Evolutionary conservation across 2,329 filamentous ascomycete genomes (phyloP).

Genomic region (Zelopaecilomyces penicillatus): DNA sequence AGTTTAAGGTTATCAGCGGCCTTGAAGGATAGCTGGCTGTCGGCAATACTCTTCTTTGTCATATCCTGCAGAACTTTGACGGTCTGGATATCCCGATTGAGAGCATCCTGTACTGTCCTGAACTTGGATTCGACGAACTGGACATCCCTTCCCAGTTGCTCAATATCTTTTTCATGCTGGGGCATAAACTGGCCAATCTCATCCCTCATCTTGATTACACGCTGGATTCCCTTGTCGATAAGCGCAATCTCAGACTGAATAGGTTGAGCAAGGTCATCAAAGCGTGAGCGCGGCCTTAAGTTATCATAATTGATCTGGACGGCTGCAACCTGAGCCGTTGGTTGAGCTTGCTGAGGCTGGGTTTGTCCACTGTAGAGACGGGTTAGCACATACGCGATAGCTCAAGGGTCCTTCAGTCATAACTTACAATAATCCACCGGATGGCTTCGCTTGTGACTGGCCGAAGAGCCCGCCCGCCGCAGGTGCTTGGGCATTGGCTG

Average conservation of each 20-base stretch:
- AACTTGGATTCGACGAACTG: conserved; percentile 43
- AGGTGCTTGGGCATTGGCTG: conserved; percentile 12
- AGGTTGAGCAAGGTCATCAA: conserved; percentile 78
- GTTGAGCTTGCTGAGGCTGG: conserved; percentile 22
- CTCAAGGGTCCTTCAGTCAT: not conserved
- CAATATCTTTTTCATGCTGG: conserved; percentile 41
- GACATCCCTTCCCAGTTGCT: conserved; percentile 38
- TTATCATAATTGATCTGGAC: conserved; percentile 72
- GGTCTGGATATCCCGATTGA: conserved; percentile 50
- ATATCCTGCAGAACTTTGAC: conserved; percentile 55
- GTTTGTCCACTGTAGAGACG: conserved; percentile 18
- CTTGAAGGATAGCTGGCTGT: conserved; percentile 63
- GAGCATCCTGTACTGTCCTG: conserved; percentile 34
- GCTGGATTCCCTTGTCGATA: conserved; percentile 72
- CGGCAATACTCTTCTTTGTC: conserved; percentile 55
- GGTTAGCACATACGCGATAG: conserved; percentile 10
- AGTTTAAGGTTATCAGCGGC: conserved; percentile 68
- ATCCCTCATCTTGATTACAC: conserved; percentile 69
- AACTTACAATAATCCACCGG: conserved; percentile 25
- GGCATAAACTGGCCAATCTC: conserved; percentile 64
- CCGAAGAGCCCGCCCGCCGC: conserved; percentile 21
- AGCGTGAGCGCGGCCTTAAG: conserved; percentile 79
- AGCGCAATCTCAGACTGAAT: conserved; percentile 69
- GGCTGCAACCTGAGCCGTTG: conserved; percentile 52
- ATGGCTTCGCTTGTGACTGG: conserved; percentile 25